Base-by-base conservation (phyloP, 2,329 filamentous ascomycete genomes). In the Trichophyton mentagrophytes region DNA sequence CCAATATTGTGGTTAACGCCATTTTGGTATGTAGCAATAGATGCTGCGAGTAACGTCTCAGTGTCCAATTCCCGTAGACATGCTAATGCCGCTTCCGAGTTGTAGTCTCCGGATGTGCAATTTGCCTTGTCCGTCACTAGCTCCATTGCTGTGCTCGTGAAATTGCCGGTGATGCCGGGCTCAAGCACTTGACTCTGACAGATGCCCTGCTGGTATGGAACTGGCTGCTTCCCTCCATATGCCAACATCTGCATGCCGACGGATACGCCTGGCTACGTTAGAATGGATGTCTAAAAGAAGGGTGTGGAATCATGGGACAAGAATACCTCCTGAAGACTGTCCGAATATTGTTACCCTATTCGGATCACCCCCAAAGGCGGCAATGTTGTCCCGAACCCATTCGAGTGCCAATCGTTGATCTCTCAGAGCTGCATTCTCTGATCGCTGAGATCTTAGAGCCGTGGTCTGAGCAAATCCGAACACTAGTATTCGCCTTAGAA, bases 261-360 rank as follows among this genome's bases (percentile, higher is more conserved):
- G 8, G 76, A 69, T 1, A 77, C 66, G 7, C 74, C 75, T 76
- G 40, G 30, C 40, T n/a, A 20, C 0, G 27, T 53, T 27, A 27
- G 27, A 53, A 15, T 8, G 22, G 3, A 3, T 27, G 20, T 53
- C 20, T 22, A 22, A 30, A 33, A 27, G 47, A 33, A 15, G 9
- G 6, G 47, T 8, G 15, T 15, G 47, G 20, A 13, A 53, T 15
- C 11, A 33, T 2, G 15, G 27, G 27, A 5, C 15, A 25, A 33
- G 20, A 17, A 27, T 53, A 44, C 60, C 68, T 9, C 86, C 85
- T 0, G 86, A 85, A 1, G 81, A 85, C 69, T 91, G 85, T 27
- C 88, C 88, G 85, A 85, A 90, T 62, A 92, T 85, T 0, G 87
- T 91, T 3, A 91, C 87, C 70, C 87, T 87, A 15, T 78, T 76